These are phyloP conservation scores for Pisolithus orientalis DNA, from an alignment of 768 basidiomycete species.

Conservation along the genomic window DNA sequence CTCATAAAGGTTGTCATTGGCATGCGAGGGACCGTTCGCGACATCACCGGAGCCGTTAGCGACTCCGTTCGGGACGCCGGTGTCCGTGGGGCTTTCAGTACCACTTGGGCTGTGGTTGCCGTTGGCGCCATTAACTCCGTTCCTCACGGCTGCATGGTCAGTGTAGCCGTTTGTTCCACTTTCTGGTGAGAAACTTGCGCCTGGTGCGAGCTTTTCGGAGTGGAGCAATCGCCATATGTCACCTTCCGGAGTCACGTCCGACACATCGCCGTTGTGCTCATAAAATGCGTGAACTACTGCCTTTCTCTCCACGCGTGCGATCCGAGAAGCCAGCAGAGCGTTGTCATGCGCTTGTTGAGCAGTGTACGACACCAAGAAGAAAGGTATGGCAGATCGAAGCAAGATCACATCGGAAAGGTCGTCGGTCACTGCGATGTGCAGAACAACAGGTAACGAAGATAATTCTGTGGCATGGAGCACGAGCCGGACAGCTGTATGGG, in stretches of 20 bases:
- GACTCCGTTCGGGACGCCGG: too few species aligned
- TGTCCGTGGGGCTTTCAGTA: not conserved
- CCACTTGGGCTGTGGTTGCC: not conserved
- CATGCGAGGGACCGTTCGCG: slow-evolving; percentile 19
- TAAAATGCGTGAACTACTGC: slow-evolving; percentile 88
- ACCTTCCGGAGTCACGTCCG: slow-evolving; percentile 53
- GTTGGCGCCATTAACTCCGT: not conserved
- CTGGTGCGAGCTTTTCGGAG: slow-evolving; percentile 29
- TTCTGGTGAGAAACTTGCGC: slow-evolving; percentile 27
- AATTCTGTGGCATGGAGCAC: slow-evolving; percentile 66
- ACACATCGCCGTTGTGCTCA: slow-evolving; percentile 30
- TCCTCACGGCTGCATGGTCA: not conserved
- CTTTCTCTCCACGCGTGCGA: slow-evolving; percentile 64
- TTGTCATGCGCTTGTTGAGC: slow-evolving; percentile 85
- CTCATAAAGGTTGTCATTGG: slow-evolving; percentile 33
- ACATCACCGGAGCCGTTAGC: not conserved
- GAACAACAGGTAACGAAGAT: slow-evolving; percentile 55
- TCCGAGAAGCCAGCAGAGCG: slow-evolving; percentile 75
- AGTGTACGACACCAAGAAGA: slow-evolving; percentile 72
- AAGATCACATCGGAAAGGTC: slow-evolving; percentile 72
- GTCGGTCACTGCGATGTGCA: slow-evolving; percentile 60
- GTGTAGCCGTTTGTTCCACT: slow-evolving; percentile 32
- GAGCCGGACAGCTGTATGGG: slow-evolving; percentile 52
- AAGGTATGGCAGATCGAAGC: slow-evolving; percentile 74
- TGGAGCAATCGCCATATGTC: slow-evolving; percentile 56